Evolutionary conservation across 2,329 filamentous ascomycete genomes (phyloP).

Genomic region (Penicillium thymicola): DNA sequence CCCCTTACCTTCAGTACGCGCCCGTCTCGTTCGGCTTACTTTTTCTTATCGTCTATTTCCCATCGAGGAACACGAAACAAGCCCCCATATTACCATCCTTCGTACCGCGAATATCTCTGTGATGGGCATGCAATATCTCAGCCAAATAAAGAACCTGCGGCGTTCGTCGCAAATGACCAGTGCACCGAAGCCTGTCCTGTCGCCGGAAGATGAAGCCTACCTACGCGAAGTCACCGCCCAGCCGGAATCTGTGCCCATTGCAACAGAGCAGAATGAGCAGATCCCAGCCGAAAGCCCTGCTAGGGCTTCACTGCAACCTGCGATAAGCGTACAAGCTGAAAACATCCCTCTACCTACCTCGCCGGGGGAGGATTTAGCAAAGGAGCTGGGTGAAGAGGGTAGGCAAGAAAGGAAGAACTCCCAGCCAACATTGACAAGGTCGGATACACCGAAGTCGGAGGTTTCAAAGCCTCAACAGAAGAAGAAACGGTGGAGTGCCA

Average conservation of each 20-base stretch:
- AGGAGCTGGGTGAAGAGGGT: slow-evolving; percentile 32
- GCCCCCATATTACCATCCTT: neutral
- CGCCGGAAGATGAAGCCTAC: slow-evolving; percentile 60
- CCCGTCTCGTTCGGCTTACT: slow-evolving; percentile 10
- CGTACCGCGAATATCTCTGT: neutral
- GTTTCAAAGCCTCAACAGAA: slow-evolving; percentile 23
- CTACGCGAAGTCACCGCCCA: slow-evolving; percentile 51
- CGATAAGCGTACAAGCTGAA: slow-evolving; percentile 45
- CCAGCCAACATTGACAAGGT: slow-evolving; percentile 15
- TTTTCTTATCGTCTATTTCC: neutral
- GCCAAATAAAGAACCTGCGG: slow-evolving; percentile 40
- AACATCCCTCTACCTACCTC: slow-evolving; percentile 51
- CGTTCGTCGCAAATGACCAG: slow-evolving; percentile 32
- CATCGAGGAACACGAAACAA: neutral
- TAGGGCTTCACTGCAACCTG: slow-evolving; percentile 3
- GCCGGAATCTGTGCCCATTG: slow-evolving; percentile 24
- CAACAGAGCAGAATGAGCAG: slow-evolving; percentile 5
- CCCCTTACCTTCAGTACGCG: slow-evolving; percentile 15
- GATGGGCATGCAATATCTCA: slow-evolving; percentile 43
- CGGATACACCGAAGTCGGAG: slow-evolving; percentile 19
- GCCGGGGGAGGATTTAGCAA: slow-evolving; percentile 43
- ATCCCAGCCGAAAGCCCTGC: neutral
- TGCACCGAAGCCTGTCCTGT: slow-evolving; percentile 48
- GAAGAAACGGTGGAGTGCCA: slow-evolving; percentile 38
- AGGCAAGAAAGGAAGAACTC: slow-evolving; percentile 32